phyloP scores from a whole-genome alignment of 1,139 yeast genomes.

The Geotrichum bryndzae region DNA sequence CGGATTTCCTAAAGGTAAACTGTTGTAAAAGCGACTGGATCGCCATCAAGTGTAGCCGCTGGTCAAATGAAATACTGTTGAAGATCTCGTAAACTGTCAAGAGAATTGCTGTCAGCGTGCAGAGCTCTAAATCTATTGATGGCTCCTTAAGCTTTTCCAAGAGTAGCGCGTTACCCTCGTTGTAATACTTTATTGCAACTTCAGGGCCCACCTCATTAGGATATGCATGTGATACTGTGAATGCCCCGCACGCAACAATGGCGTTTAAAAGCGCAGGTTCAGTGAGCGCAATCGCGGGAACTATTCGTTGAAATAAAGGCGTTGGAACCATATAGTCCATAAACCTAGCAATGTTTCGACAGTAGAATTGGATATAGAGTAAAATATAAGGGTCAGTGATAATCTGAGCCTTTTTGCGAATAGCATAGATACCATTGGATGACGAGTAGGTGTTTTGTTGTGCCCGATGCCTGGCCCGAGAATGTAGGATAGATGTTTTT shows the following conservation, averaged over 20 bases:
- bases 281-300: conserved; percentile 16
- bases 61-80: conserved; percentile 6
- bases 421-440: not conserved
- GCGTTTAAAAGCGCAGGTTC: conserved; percentile 16
- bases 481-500: not conserved
- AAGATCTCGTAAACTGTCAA: conserved; percentile 12
- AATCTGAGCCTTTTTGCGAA: not conserved
- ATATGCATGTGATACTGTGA: conserved; percentile 5
- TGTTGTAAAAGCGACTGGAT: conserved; percentile 10
- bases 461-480: not conserved
- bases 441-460: conserved; percentile 10
- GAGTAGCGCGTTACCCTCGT: conserved; percentile 10
- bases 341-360: conserved; percentile 12
- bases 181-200: conserved; percentile 9
- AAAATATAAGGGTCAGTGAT: conserved; percentile 11
- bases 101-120: conserved; percentile 9
- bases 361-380: conserved; percentile 9
- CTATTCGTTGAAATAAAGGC: conserved; percentile 15
- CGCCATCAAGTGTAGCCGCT: conserved; percentile 9
- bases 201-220: conserved; percentile 7
- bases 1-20: conserved; percentile 5
- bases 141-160: not conserved
- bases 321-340: conserved; percentile 16
- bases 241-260: conserved; percentile 16
- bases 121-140: conserved; percentile 15